Evolutionary conservation across 192 early-diverging fungal genomes (phyloP).

Genomic region (Backusella australiensis): DNA sequence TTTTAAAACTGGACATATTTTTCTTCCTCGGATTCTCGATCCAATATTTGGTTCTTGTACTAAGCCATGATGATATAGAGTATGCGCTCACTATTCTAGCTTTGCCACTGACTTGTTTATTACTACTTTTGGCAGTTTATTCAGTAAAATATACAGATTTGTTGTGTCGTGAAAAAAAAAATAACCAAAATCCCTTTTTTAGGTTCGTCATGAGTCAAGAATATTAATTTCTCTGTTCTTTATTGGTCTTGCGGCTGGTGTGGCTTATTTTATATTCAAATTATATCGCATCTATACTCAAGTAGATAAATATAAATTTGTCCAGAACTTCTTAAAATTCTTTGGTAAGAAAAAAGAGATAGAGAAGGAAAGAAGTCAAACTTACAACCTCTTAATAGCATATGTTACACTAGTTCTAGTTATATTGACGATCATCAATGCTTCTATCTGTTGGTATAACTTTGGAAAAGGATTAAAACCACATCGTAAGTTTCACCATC

Average conservation of each 20-base stretch:
- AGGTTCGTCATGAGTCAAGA: conserved; percentile 61
- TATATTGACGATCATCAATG: conserved; percentile 53
- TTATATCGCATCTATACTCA: conserved; percentile 61
- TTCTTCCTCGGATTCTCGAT: conserved; percentile 76
- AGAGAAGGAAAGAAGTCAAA: neutral
- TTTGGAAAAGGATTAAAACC: conserved; percentile 66
- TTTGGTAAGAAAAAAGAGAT: conserved; percentile 51
- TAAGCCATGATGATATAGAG: conserved; percentile 41
- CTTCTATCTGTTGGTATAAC: conserved; percentile 56
- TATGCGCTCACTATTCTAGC: conserved; percentile 55
- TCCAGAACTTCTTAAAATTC: conserved; percentile 63
- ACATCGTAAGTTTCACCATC: conserved; percentile 43
- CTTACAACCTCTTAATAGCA: conserved; percentile 22
- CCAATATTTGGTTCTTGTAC: conserved; percentile 63
- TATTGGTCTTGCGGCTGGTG: conserved; percentile 54
- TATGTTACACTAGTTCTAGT: conserved; percentile 44
- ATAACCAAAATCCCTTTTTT: neutral
- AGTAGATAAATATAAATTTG: conserved; percentile 41
- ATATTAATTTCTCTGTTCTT: conserved; percentile 59
- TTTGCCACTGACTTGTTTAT: conserved; percentile 53
- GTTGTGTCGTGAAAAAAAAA: neutral
- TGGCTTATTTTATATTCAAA: conserved; percentile 70
- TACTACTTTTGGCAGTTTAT: conserved; percentile 64
- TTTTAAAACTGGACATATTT: conserved; percentile 82
- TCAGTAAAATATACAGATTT: conserved; percentile 33